Conservation (phyloP, 257 asterid species). For the Solanum rostratum region DNA sequence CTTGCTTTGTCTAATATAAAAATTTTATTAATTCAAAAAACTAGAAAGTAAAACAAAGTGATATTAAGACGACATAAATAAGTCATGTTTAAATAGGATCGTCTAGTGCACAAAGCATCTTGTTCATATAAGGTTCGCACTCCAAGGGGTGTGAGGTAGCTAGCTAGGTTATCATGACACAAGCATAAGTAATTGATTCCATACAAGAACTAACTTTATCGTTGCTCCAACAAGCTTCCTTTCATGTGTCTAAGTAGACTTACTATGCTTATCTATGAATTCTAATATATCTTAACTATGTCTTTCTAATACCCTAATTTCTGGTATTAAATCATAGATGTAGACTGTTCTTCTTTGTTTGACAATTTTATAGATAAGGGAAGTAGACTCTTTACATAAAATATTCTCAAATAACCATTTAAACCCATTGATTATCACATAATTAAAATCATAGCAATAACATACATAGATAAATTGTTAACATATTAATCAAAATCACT, state of each 20-base stretch:
- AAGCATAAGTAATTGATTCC: neutral
- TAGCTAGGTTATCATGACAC: neutral
- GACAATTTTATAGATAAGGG: neutral
- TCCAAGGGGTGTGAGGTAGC: neutral
- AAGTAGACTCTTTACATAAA: neutral
- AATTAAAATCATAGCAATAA: neutral
- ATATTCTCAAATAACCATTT: neutral
- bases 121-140: neutral
- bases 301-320: neutral
- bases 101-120: neutral
- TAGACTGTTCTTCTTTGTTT: neutral
- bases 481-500: neutral
- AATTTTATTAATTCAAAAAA: neutral
- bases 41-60: neutral
- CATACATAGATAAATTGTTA: neutral
- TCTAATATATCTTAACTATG: neutral
- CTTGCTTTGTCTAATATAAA: neutral
- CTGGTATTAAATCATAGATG: neutral
- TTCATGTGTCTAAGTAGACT: neutral
- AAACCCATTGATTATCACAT: neutral
- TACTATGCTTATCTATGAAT: neutral
- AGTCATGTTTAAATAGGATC: neutral
- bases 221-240: neutral
- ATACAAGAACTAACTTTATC: neutral
- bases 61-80: neutral